These are phyloP conservation scores for Penicillium sp. DNA, from an alignment of 2,329 filamentous ascomycete species.

Conservation along the genomic window DNA sequence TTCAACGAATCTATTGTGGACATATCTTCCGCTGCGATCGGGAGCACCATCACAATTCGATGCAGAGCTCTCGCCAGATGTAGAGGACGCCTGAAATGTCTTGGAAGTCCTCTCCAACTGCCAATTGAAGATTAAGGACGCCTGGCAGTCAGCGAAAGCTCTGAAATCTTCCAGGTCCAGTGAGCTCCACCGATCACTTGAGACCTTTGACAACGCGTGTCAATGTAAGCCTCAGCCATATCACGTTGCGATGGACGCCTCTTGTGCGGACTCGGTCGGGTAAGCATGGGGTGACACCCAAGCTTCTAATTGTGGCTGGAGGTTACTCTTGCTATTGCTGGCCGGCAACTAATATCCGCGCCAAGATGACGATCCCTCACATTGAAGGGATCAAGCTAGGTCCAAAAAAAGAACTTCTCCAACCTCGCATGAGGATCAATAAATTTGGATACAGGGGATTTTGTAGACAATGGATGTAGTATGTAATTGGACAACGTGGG, in stretches of 20 bases:
- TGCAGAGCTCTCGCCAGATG: not conserved
- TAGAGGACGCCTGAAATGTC: not conserved
- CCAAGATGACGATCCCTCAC: not conserved
- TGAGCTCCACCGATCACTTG: not conserved
- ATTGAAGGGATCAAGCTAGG: not conserved
- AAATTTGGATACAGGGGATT: constrained; percentile 3
- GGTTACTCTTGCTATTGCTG: not conserved
- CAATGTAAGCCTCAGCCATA: not conserved
- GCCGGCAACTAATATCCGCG: constrained; percentile 8
- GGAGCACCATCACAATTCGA: not conserved
- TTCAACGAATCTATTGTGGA: not conserved
- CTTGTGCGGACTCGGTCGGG: not conserved
- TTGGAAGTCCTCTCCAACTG: not conserved
- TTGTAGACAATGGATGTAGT: not conserved
- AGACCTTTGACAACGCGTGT: not conserved
- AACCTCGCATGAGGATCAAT: constrained; percentile 10
- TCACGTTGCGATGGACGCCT: not conserved
- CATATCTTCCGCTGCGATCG: not conserved
- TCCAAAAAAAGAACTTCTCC: constrained; percentile 8
- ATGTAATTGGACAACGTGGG: not conserved
- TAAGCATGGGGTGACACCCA: not conserved
- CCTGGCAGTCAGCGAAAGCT: not conserved
- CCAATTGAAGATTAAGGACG: not conserved
- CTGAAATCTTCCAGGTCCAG: not conserved
- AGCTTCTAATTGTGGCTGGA: constrained; percentile 1